These are phyloP conservation scores for Pichia sp. DNA, from an alignment of 1,139 yeast species.

Conservation along the genomic window DNA sequence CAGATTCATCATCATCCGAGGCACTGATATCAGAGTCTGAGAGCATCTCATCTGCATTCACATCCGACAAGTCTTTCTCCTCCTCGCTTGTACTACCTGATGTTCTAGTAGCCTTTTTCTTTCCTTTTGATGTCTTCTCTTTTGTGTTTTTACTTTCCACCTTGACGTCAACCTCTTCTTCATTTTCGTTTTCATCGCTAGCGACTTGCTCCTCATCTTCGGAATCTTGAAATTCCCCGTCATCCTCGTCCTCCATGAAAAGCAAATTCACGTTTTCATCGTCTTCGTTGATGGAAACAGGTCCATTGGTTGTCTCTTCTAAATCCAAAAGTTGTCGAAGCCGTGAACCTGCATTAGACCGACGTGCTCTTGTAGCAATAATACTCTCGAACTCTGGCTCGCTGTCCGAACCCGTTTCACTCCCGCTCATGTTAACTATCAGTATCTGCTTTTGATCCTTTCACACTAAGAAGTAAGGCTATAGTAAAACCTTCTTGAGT, in stretches of 20 bases:
- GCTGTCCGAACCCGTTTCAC: slow-evolving; percentile 20
- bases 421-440: not conserved
- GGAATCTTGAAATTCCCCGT: slow-evolving; percentile 57
- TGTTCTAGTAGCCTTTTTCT: not conserved
- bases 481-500: no score
- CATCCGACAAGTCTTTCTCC: slow-evolving; percentile 18
- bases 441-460: not conserved
- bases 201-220: slow-evolving; percentile 24
- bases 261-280: slow-evolving; percentile 71
- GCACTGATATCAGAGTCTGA: slow-evolving; percentile 42
- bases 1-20: slow-evolving; percentile 49
- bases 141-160: not conserved
- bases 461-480: not conserved
- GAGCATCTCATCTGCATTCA: slow-evolving; percentile 35
- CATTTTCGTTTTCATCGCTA: slow-evolving; percentile 23
- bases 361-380: slow-evolving; percentile 67
- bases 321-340: slow-evolving; percentile 68
- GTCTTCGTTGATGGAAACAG: slow-evolving; percentile 44
- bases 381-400: slow-evolving; percentile 41
- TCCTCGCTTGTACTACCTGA: not conserved
- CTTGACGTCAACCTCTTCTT: slow-evolving; percentile 10
- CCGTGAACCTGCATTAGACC: slow-evolving; percentile 89
- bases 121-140: not conserved
- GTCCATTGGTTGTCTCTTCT: slow-evolving; percentile 48
- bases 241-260: slow-evolving; percentile 83